Base-by-base conservation (phyloP, 2,329 filamentous ascomycete genomes). In the Epichloe typhina region DNA sequence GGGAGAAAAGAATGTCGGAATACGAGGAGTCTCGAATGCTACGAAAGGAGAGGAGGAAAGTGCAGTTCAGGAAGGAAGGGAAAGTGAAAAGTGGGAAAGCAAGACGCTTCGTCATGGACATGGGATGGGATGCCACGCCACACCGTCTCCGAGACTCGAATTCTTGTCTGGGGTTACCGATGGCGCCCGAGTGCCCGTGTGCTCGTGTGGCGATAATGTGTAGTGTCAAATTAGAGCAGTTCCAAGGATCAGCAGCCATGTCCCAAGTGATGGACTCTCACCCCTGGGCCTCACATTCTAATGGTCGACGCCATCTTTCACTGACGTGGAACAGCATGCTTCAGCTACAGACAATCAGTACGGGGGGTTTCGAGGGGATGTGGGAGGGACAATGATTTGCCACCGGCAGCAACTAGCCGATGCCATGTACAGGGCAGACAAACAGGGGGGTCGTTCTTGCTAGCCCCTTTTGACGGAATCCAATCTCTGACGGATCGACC, bases 201-300 rank as follows among this genome's bases (percentile, higher is more conserved):
- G 36, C 36, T 37, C 15, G 12, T 37, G 4, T n/a, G 26, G 26
- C 26, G 26, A 26, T 26, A 26, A 26, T 19, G 17, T 19, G 17
- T 8, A 8, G 7, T 8, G 26, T 26, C 36, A 52, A 46, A 54
- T 54, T 52, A 54, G 39, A 49, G 44, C 26, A 42, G 47, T 52
- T 50, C 47, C 50, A 54, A 50, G 50, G 50, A 44, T 46, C 23
- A 26, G 23, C 23, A 26, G 23, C 23, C 23, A 8, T 26, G 23
- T 26, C 23, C 23, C 23, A 26, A 26, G 23, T 26, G 23, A 26
- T 26, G 6, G 23, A 7, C 23, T 2, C 23, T 26, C 23, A 2
- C 6, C 23, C 6, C 23, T 26, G 23, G 23, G 23, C 23, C 23
- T 7, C 23, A 26, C 23, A 26, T 26, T 26, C 23, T 26, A 26